phyloP scores from a whole-genome alignment of 768 basidiomycete species.

The Tylopilus subfusipes region DNA sequence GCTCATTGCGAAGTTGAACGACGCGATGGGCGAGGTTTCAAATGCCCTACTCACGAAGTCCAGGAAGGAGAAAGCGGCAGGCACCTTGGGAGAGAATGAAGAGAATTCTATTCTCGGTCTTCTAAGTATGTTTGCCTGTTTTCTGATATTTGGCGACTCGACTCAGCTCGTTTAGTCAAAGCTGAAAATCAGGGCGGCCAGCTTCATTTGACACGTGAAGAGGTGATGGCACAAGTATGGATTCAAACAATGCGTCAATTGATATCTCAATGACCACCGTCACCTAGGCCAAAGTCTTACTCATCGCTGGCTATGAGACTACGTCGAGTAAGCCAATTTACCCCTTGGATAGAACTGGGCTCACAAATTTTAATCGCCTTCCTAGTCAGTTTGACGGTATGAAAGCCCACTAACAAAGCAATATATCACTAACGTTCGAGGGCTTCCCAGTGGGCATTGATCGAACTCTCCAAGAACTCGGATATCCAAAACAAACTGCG shows the following conservation, averaged over 20 bases:
- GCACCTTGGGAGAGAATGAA: constrained; percentile 25
- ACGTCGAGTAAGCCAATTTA: constrained; percentile 31
- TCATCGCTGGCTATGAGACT: constrained; percentile 40
- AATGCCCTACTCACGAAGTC: constrained; percentile 30
- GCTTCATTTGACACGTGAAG: constrained; percentile 37
- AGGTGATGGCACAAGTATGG: constrained; percentile 36
- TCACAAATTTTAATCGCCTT: background rate
- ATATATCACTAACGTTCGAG: background rate
- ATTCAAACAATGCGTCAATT: background rate
- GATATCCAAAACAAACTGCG: constrained; percentile 48
- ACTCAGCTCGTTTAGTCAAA: constrained; percentile 28
- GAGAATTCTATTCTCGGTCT: constrained; percentile 40
- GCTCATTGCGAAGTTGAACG: constrained; percentile 25
- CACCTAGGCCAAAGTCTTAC: constrained; percentile 35
- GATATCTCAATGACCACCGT: background rate
- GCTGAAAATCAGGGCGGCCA: constrained; percentile 31
- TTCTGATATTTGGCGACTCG: background rate
- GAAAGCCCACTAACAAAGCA: background rate
- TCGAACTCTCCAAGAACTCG: constrained; percentile 47
- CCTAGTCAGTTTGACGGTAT: constrained; percentile 14
- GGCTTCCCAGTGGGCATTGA: constrained; percentile 44
- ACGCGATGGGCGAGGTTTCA: constrained; percentile 34
- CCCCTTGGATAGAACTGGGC: background rate
- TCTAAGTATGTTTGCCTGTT: constrained; percentile 24
- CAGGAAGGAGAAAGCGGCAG: constrained; percentile 32